Conservation (phyloP, 805 yeast genomes). For the Metschnikowia amazonensis region DNA sequence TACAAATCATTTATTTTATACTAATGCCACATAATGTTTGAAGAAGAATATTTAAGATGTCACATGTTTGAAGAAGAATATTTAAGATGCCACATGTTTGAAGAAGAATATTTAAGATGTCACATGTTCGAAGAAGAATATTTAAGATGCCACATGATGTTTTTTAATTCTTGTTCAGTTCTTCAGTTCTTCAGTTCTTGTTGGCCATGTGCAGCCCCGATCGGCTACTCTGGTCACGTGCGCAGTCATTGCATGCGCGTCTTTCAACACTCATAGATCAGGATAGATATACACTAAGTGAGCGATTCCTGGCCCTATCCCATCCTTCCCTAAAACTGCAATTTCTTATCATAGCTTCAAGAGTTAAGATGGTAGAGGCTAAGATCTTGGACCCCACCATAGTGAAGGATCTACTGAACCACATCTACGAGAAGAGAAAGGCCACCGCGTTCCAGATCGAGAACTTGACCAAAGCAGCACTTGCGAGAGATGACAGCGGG, state of each 20-base stretch:
- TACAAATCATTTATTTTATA: neutral
- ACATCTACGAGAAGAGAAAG: constrained; percentile 44
- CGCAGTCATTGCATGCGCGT: neutral
- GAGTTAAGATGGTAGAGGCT: constrained; percentile 19
- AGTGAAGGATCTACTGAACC: constrained; percentile 42
- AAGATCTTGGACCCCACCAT: constrained; percentile 32
- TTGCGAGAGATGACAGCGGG: constrained; percentile 56
- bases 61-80: too few relatives aligned
- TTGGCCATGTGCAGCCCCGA: neutral
- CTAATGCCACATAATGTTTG: too few relatives aligned
- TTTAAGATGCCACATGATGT: neutral
- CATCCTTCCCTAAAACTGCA: too few relatives aligned
- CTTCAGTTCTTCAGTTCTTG: too few relatives aligned
- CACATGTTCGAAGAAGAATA: too few relatives aligned
- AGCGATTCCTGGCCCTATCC: too few relatives aligned
- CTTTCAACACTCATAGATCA: neutral
- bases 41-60: too few relatives aligned
- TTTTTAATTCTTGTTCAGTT: too few relatives aligned
- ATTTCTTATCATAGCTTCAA: neutral
- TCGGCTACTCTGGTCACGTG: neutral
- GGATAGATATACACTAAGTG: neutral
- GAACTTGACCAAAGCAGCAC: constrained; percentile 64
- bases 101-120: too few relatives aligned
- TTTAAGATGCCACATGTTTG: too few relatives aligned
- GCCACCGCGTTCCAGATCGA: constrained; percentile 64